Conservation (phyloP, 768 basidiomycete species). For the Kwoniella sp. region DNA sequence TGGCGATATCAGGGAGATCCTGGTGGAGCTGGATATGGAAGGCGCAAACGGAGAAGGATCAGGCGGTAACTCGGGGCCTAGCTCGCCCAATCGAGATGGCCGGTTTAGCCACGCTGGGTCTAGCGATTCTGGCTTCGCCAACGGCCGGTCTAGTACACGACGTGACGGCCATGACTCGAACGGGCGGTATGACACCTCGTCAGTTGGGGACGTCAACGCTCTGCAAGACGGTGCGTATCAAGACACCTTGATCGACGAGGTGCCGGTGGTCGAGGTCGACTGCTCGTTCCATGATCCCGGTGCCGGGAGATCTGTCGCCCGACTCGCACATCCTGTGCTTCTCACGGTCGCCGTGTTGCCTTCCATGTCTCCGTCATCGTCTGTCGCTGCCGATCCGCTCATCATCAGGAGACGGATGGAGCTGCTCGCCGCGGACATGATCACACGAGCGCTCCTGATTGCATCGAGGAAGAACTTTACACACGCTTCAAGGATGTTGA, state of each 20-base stretch:
- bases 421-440: constrained; percentile 93
- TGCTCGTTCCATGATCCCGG: constrained; percentile 91
- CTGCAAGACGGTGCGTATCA: constrained; percentile 62
- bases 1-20: constrained; percentile 96
- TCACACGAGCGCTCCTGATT: constrained; percentile 85
- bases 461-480: constrained; percentile 85
- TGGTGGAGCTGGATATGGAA: constrained; percentile 90
- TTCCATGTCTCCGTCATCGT: constrained; percentile 45
- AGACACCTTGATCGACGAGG: constrained; percentile 93
- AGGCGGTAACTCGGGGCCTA: too few species aligned
- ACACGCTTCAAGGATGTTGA: constrained; percentile 84
- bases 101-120: constrained; percentile 24
- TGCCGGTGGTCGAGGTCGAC: constrained; percentile 92
- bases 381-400: constrained; percentile 54
- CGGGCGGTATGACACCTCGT: constrained; percentile 18
- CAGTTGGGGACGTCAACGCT: constrained; percentile 25
- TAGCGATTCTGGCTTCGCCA: constrained; percentile 10
- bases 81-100: too few species aligned
- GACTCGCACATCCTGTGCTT: constrained; percentile 88
- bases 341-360: constrained; percentile 88
- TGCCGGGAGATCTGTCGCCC: constrained; percentile 73
- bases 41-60: not conserved
- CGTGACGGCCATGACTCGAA: constrained; percentile 4
- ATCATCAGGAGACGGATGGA: constrained; percentile 95
- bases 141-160: too few species aligned